Evolutionary conservation across 768 basidiomycete genomes (phyloP), one percentile per base, ranked within the genome.

Genomic region (Boletus rubroflammeus): DNA sequence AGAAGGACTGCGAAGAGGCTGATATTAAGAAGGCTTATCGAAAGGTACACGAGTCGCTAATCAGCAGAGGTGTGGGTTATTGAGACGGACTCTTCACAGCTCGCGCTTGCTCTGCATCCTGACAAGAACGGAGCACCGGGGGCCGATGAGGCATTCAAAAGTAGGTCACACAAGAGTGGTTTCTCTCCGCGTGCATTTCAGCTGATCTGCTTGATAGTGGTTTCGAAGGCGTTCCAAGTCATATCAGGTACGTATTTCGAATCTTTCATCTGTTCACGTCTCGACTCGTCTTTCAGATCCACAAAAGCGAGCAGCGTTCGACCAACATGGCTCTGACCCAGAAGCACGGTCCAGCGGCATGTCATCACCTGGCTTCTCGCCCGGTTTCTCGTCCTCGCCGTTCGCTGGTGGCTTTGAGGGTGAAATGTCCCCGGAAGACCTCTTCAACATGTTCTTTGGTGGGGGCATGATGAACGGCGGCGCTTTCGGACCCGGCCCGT

Each of bases 381-480:
- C 81, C 23, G 76, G 78, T 13, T 86, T 83, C 68, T 73, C 76
- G 19, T 60, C 77, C 26, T 74, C 69, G 43, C 72, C 77, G 14
- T 88, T 85, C 54, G 76, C 75, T 13, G 72, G 74, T 34, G 73
- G 79, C 2, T 90, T 87, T 63, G 88, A 90, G 13, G 84, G 83
- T 51, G 95, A 98, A 72, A 76, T 98, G 61, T 94, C 89, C 53
- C 94, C 96, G 6, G 96, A 98, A 72, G 96, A 98, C 54, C 68
- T 98, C 52, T 98, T 98, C 76, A 96, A 98, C 67, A 94, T 96
- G 90, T 97, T 98, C 82, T 98, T 98, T 69, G 93, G 93, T 23
- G 82, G 78, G 19, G 78, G 80, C 1, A 79, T 77, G 53, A 61
- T 65, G 65, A 71, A 71, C 19, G 77, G 76, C 28, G 79, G 74